Evolutionary conservation across 73 alveolate species (phyloP).

Genomic region (Strombidium stylifer): DNA sequence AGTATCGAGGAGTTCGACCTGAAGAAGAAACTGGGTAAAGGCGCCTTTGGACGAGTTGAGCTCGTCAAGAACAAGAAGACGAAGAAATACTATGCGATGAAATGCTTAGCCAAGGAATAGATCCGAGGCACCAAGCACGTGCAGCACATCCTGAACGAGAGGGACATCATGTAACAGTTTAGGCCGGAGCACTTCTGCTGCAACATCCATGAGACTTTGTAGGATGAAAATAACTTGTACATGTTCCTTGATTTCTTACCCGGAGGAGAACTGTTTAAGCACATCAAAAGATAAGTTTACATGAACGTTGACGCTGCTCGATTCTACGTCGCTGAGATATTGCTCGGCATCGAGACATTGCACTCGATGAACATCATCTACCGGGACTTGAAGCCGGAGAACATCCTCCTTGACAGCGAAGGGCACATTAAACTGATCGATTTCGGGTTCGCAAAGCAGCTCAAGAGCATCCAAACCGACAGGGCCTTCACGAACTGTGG

Average conservation of each 20-base stretch:
- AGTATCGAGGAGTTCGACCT: conserved; percentile 32
- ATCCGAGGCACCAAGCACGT: conserved; percentile 46
- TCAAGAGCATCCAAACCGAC: conserved; percentile 26
- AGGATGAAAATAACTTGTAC: conserved; percentile 58
- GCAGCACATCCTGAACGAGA: conserved; percentile 49
- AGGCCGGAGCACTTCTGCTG: background rate
- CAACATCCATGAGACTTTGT: conserved; percentile 52
- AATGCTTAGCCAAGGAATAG: conserved; percentile 47
- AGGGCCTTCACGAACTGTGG: conserved; percentile 65
- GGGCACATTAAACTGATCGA: conserved; percentile 78
- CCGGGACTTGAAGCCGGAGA: conserved; percentile 89
- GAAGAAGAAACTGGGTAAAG: conserved; percentile 51
- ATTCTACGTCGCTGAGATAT: conserved; percentile 24
- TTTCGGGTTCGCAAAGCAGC: conserved; percentile 83
- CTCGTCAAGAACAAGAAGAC: conserved; percentile 44
- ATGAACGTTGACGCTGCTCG: background rate
- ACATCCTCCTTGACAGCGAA: conserved; percentile 58
- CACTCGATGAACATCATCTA: conserved; percentile 79
- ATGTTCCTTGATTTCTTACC: conserved; percentile 48
- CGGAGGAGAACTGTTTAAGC: conserved; percentile 58
- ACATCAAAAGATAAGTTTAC: conserved; percentile 10
- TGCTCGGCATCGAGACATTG: conserved; percentile 54
- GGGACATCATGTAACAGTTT: conserved; percentile 26
- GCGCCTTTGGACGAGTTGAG: conserved; percentile 65
- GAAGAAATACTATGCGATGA: conserved; percentile 52